Percentiles rank a stretch among this genome's conserved stretches.
Conservation (phyloP, 1,139 yeast species). For the Kodamaea arcana region DNA sequence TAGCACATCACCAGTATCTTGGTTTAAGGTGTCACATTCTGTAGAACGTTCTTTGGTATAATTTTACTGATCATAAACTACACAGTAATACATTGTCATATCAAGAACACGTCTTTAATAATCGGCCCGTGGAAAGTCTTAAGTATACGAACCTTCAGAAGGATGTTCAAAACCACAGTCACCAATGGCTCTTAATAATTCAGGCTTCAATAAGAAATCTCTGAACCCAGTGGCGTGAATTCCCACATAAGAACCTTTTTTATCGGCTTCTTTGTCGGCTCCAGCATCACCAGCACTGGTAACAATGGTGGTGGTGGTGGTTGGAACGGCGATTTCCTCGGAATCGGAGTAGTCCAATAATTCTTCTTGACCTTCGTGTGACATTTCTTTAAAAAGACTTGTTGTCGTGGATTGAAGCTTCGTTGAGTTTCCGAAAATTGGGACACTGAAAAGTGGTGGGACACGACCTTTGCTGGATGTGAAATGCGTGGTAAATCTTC, state of each 20-base stretch:
- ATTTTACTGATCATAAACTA: too few relatives aligned
- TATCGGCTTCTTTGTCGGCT: slow-evolving; percentile 57
- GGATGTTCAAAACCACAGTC: slow-evolving; percentile 99
- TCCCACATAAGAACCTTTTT: slow-evolving; percentile 97
- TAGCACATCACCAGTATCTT: too few relatives aligned
- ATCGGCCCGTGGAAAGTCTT: too few relatives aligned
- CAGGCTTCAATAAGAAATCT: slow-evolving; percentile 95
- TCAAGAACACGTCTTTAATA: too few relatives aligned
- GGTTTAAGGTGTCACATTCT: too few relatives aligned
- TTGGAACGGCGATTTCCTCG: slow-evolving; percentile 85
- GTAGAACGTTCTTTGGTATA: too few relatives aligned
- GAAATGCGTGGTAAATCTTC: not conserved
- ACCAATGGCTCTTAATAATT: slow-evolving; percentile 92
- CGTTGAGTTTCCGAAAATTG: slow-evolving; percentile 1
- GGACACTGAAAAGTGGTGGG: not conserved
- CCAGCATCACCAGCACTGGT: slow-evolving; percentile 47
- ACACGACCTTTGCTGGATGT: not conserved
- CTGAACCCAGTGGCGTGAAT: slow-evolving; percentile 98
- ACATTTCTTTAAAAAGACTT: slow-evolving; percentile 32
- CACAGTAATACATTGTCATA: too few relatives aligned
- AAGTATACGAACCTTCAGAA: slow-evolving; percentile 79
- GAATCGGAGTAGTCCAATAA: slow-evolving; percentile 96
- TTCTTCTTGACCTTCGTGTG: slow-evolving; percentile 98
- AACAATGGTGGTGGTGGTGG: slow-evolving; percentile 49
- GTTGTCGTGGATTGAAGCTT: slow-evolving; percentile 1